Evolutionary conservation across 75 land plant genomes (phyloP), one percentile per base, ranked within the genome.

Genomic region (Pinus albicaulis): DNA sequence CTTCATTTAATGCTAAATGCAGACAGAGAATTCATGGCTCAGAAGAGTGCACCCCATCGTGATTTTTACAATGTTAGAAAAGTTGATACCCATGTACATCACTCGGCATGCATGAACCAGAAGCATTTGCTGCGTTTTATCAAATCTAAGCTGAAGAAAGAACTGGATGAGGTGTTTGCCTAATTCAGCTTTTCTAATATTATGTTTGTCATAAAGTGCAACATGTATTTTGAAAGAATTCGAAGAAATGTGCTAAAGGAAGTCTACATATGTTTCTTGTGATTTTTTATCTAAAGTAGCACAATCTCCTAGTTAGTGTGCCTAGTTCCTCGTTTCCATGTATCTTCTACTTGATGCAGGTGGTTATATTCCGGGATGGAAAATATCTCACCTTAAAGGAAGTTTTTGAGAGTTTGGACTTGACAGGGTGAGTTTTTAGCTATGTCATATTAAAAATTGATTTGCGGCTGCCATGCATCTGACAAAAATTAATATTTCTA

Each of bases 101-200:
- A 96, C 81, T 90, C 99, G 8, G 95, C 99, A 31, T 96, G 99
- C 83, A 96, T 96, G 99, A 96, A 96, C 78, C 99, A 96, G 86
- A 96, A 96, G 58, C 99, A 96, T 90, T 93, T 96, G 20, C 56
- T 96, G 74, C 86, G 93, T 58, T 96, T 96, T 80, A 94, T 96
- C 78, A 96, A 96, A 78, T 96, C 99, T 55, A 96, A 96, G 63
- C 82, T 96, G 62, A 89, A 90, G 76, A 96, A 96, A 81, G 99
- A 96, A 76, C 98, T 95, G 55, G 98, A 92, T 68, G 99, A 92
- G 95, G 99, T 94, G 75, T 52, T 68, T 41, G 52, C n/a, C 5
- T 3, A 68, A 41, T 68, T 20, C 71, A 68, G 22, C 11, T 22
- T 68, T n/a, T 41, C 12, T 5, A n/a, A 16, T 19, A 34, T 4